Base-by-base conservation (phyloP, 352 stramenopile species). In the Globisporangium ultimum region DNA sequence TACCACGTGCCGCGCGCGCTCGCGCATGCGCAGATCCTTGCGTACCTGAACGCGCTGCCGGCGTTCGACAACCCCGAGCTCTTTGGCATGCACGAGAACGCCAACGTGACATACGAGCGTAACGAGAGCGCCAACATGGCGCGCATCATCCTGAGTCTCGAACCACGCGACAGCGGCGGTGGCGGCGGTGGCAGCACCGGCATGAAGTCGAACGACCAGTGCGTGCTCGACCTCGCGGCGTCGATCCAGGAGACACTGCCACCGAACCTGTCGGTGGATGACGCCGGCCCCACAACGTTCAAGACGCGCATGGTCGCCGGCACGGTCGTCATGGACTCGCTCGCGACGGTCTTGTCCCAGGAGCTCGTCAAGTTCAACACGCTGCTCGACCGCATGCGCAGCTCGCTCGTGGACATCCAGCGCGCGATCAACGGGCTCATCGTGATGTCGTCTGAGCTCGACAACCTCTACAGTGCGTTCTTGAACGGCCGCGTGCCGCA, bases 31-130 rank as follows among this genome's bases (percentile, higher is more conserved):
- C 72, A 67, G 34, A 65, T 97, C 12, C 74, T 95, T 43, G 56
- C 71, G 28, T 98, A 98, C 64, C 76, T 98, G 20, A 61, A 80
- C 22, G 48, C 68, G 17, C 71, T 98, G 1, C 95, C 95, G 10
- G 66, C 66, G 5, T 79, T 95, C 7, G 94, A 98, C 58, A 89
- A 93, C 53, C 93, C 95, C 0, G 92, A 98, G 71, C 86, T 98
- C 28, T 98, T 98, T 67, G 95, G 95, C 11, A 98, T 98, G 94
- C 93, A 98, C 69, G 89, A 97, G 67, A 98, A 98, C 62, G 95
- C 95, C 28, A 97, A 98, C 67, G 84, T 94, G 21, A 97, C 91
- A 10, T 98, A 96, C 68, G 94, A 98, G 50, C 84, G 84, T 53
- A 93, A 95, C 55, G 93, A 98, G 66, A 96, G 84, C 36, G 65